Evolutionary conservation across 73 alveolate genomes (phyloP), one percentile per base, ranked within the genome.

Genomic region (Stentor coeruleus): DNA sequence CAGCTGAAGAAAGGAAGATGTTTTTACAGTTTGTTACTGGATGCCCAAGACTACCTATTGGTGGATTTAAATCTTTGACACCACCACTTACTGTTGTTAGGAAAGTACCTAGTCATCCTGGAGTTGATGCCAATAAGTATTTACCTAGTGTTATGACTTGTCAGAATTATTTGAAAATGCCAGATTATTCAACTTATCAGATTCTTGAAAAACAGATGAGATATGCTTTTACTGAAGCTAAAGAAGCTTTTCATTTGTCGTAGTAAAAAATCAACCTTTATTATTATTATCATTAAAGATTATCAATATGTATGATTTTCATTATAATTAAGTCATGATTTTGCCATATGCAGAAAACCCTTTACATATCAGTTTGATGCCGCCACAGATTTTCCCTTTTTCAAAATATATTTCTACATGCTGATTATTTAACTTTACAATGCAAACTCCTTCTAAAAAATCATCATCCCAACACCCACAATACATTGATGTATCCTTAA

Each of bases 11-110:
- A 57, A 83, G 91, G 83, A 92, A 88, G 82, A 58, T 84, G 72
- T 94, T 94, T 90, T 84, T 94, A 37, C 82, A 80, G 74, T 94
- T 94, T 85, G 86, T 93, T n/a, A 94, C 98, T 3, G 98, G 98
- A 3, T 84, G 96, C 40, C 94, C 97, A 0, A 84, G 98, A 80
- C 88, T 94, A 58, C 98, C 98, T 15, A 77, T 90, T 55, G 98
- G 98, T 37, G 98, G 98, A 39, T 92, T 94, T 72, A 82, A 86
- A 74, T 74, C 95, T 3, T 86, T 94, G n/a, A 91, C 85, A 81
- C 98, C 98, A 37, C 93, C 93, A 83, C 77, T 94, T 38, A 94
- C 98, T 75, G 96, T 94, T 3, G 98, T 92, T 30, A 72, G 91
- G 84, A 92, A 89, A 81, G 79, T 33, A 33, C 57, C 95, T 58